These are phyloP conservation scores for Pseudogymnoascus sp. DNA, from an alignment of 2,329 filamentous ascomycete genomes.

Conservation along the genomic window DNA sequence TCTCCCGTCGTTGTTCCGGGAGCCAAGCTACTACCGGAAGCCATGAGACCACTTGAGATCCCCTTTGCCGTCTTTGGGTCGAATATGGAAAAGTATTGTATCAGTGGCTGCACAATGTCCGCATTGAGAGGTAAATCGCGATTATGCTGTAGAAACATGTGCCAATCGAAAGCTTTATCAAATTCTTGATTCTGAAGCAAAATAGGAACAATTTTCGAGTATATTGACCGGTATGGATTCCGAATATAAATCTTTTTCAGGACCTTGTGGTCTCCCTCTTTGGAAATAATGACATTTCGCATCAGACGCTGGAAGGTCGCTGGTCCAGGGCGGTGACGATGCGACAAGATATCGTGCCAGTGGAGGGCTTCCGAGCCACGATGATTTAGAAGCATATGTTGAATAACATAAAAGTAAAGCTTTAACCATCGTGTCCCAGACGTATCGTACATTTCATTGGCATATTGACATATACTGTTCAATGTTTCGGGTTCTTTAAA, in stretches of 20 bases:
- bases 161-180: conserved; percentile 39
- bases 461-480: conserved; percentile 34
- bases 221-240: conserved; percentile 34
- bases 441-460: conserved; percentile 33
- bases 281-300: conserved; percentile 20
- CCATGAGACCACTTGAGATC: conserved; percentile 23
- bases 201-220: conserved; percentile 35
- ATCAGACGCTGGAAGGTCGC: conserved; percentile 31
- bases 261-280: conserved; percentile 25
- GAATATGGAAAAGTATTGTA: conserved; percentile 33
- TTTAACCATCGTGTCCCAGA: conserved; percentile 30
- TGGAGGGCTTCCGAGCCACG: conserved; percentile 17
- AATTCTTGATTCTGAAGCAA: conserved; percentile 34
- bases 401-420: conserved; percentile 41
- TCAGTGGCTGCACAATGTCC: conserved; percentile 34
- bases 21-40: conserved; percentile 22
- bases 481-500: conserved; percentile 30
- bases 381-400: conserved; percentile 29
- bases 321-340: conserved; percentile 29
- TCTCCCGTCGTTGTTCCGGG: conserved; percentile 13
- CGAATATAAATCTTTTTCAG: conserved; percentile 38
- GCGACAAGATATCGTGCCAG: conserved; percentile 26
- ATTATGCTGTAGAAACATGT: conserved; percentile 35
- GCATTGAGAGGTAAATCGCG: conserved; percentile 36
- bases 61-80: conserved; percentile 22